phyloP scores from a whole-genome alignment of 139 green algal genomes.

The Chlorella sp. region DNA sequence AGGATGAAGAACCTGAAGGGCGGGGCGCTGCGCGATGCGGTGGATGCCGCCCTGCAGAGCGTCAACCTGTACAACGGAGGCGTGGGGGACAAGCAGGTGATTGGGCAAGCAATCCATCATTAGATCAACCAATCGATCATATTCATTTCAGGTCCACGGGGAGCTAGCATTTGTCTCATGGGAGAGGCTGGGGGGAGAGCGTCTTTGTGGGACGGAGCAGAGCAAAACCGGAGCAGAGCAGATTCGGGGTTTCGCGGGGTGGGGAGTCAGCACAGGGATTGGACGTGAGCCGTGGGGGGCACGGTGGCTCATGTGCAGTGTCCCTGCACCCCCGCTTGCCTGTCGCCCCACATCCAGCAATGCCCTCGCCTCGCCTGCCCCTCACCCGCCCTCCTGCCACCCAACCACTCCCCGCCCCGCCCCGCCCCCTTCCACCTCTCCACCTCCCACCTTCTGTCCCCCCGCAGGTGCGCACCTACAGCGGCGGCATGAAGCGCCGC shows the following conservation, averaged over 20 bases:
- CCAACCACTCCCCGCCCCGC: not conserved
- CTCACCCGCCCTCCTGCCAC: not conserved
- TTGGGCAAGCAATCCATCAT: too few species aligned
- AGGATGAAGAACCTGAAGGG: constrained; percentile 19
- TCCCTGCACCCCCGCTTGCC: not conserved
- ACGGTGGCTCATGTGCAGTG: not conserved
- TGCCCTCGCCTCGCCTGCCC: not conserved
- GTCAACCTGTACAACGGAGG: constrained; percentile 56
- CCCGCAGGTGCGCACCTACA: constrained; percentile 63
- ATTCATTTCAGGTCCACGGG: too few species aligned
- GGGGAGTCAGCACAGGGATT: not conserved
- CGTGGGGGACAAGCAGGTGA: constrained; percentile 48
- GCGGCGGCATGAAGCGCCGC: constrained; percentile 90
- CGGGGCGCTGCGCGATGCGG: constrained; percentile 8
- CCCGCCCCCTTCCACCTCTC: not conserved
- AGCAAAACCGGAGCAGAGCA: too few species aligned
- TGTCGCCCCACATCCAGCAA: not conserved
- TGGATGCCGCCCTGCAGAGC: constrained; percentile 40
- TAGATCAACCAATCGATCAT: too few species aligned
- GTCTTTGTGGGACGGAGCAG: too few species aligned
- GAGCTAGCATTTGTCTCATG: too few species aligned
- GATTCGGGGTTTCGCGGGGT: too few species aligned
- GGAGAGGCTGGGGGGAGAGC: too few species aligned
- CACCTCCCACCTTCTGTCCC: not conserved
- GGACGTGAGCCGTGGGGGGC: not conserved